A percentile compares a stretch with the other conserved stretches of the same genome.
These are phyloP conservation scores for Abrus precatorius DNA, from an alignment of 306 rosid genomes.

Conservation along the genomic window DNA sequence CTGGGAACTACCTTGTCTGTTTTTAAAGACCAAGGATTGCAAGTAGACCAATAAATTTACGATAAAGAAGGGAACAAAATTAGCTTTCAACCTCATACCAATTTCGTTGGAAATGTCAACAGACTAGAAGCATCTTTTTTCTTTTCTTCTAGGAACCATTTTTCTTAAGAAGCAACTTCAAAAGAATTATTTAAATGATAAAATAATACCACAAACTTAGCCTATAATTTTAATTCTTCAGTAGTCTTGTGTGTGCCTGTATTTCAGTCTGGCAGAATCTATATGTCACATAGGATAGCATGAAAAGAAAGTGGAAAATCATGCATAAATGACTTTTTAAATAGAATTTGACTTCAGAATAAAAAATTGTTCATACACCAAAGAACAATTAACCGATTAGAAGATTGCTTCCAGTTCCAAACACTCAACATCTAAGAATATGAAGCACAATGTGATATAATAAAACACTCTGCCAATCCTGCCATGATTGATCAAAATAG, in stretches of 20 bases:
- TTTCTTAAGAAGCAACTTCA: background rate
- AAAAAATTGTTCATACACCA: constrained; percentile 4
- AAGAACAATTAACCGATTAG: background rate
- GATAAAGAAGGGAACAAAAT: background rate
- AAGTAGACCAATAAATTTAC: constrained; percentile 27
- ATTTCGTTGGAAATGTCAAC: constrained; percentile 6
- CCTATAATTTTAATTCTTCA: background rate
- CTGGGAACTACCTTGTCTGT: background rate
- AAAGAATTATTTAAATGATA: background rate
- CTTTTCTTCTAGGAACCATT: background rate
- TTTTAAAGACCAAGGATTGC: constrained; percentile 24
- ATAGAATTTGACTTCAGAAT: background rate
- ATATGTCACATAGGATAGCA: background rate
- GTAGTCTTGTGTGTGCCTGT: background rate
- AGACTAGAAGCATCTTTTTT: background rate
- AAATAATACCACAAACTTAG: background rate
- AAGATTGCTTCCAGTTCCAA: constrained; percentile 19
- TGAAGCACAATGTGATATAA: constrained; percentile 13
- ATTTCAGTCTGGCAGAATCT: constrained; percentile 12
- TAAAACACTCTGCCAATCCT: constrained; percentile 1
- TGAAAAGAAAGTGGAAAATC: background rate
- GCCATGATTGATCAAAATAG: constrained; percentile 6
- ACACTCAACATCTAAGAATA: background rate
- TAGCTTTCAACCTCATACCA: constrained; percentile 1
- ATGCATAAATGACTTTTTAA: background rate